Base-by-base conservation (phyloP, 148 eudicot genomes). In the Limonium bicolor region DNA sequence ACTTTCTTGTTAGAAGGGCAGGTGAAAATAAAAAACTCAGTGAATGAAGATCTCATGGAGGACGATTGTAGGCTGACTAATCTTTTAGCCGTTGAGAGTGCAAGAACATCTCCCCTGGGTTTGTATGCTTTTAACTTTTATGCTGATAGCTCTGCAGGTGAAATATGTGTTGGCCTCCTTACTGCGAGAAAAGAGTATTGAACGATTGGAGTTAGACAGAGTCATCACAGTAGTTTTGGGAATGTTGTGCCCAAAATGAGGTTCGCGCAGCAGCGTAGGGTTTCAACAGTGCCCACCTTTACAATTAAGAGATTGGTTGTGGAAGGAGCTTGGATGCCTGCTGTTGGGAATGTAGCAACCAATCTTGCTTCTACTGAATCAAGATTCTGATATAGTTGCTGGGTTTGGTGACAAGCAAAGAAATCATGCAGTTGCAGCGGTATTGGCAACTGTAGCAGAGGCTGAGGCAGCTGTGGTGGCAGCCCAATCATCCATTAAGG, bases 251-350 rank as follows among this genome's bases (percentile, higher is more conserved):
- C 92, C 12, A 90, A 78, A 53, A 36, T 81, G 74, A 78, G 99
- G 54, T 90, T 90, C 53, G 73, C 78, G 80, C 92, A 84, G 68
- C 95, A 90, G 48, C 87, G 84, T 27, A 73, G 93, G 56, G 72
- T 72, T 24, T 78, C 94, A 8, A 68, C 65, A 25, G 74, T 66
- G 50, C 73, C 93, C 20, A 36, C 69, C 39, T 90, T 90, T 51
- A 84, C 88, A 10, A 81, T 85, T 30, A 81, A 69, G 67, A 69
- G 75, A 45, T 84, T 90, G 73, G 78, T 86, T 50, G 85, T 80
- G 5, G 99, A 90, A 59, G 95, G 99, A 33, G 88, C 94, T 4
- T 90, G 99, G 99, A 90, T 90, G 99, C 99, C 99, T 18, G 87
- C 99, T 36, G 99, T 90, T 36, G 99, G 99, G 23, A 90, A 90